A percentile compares a stretch with the other conserved stretches of the same genome.
Conservation (phyloP, 2,329 filamentous ascomycete species). For the Plectosphaerella plurivora region DNA sequence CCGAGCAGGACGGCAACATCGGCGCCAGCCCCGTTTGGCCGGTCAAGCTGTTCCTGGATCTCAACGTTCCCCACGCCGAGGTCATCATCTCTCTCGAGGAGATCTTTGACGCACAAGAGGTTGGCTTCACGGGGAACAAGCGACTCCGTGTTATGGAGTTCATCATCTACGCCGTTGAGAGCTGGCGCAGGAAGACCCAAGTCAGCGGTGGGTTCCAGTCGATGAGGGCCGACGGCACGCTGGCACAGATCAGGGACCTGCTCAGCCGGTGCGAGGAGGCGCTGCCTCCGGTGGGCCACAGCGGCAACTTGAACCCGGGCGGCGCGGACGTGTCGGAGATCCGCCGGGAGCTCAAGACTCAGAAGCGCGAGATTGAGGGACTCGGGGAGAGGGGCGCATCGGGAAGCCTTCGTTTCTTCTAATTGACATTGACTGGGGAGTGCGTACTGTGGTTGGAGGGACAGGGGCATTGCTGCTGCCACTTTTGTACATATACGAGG, state of each 20-base stretch:
- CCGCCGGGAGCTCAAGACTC: constrained; percentile 33
- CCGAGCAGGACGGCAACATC: constrained; percentile 54
- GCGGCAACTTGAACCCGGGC: constrained; percentile 35
- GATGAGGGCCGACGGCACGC: constrained; percentile 23
- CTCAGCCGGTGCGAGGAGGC: constrained; percentile 45
- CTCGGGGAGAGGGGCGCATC: constrained; percentile 37
- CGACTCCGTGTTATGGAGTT: constrained; percentile 50
- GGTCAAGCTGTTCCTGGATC: constrained; percentile 48
- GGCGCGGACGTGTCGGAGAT: constrained; percentile 41
- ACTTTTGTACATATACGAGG: neutral
- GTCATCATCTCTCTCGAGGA: constrained; percentile 52
- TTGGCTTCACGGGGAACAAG: constrained; percentile 49
- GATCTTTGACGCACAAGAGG: constrained; percentile 54
- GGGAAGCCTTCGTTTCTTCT: constrained; percentile 41
- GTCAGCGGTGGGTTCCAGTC: constrained; percentile 31
- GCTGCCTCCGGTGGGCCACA: constrained; percentile 24
- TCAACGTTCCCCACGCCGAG: constrained; percentile 53
- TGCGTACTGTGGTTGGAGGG: neutral
- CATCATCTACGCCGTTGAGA: constrained; percentile 43
- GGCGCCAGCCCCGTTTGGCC: constrained; percentile 55
- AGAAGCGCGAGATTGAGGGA: constrained; percentile 39
- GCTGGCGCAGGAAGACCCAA: constrained; percentile 46
- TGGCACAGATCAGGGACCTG: constrained; percentile 43
- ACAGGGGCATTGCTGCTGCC: neutral
- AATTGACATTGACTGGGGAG: constrained; percentile 10